Conservation (phyloP, 2,329 filamentous ascomycete species). For the Macroventuria anomochaeta region DNA sequence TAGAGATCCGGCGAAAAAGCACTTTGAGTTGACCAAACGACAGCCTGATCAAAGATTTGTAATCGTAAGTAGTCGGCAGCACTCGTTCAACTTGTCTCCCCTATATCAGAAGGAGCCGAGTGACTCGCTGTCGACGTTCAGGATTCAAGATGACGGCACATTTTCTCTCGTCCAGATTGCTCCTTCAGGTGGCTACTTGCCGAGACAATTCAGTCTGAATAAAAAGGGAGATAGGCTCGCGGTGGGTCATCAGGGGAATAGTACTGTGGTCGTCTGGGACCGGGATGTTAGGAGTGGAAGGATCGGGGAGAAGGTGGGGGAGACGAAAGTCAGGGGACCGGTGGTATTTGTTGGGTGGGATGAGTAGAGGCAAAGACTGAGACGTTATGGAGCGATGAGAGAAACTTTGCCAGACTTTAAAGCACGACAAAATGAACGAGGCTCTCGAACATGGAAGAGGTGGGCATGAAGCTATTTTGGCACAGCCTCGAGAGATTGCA, state of each 20-base stretch:
- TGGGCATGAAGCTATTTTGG: too few species aligned
- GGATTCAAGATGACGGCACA: slow-evolving; percentile 52
- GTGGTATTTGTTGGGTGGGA: slow-evolving; percentile 25
- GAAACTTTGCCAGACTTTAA: too few species aligned
- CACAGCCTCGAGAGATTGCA: too few species aligned
- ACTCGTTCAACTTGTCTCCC: slow-evolving; percentile 58
- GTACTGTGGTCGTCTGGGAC: slow-evolving; percentile 66
- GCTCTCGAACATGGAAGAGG: too few species aligned
- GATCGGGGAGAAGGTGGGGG: slow-evolving; percentile 45
- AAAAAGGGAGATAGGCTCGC: slow-evolving; percentile 67
- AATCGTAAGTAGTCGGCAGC: slow-evolving; percentile 70
- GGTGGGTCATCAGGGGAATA: slow-evolving; percentile 67
- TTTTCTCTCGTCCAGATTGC: slow-evolving; percentile 63
- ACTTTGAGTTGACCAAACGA: too few species aligned
- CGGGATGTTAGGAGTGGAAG: slow-evolving; percentile 65
- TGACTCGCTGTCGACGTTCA: slow-evolving; percentile 65
- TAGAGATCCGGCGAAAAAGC: too few species aligned
- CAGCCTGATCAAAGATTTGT: slow-evolving; percentile 61
- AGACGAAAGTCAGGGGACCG: slow-evolving; percentile 5
- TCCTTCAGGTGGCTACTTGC: slow-evolving; percentile 67
- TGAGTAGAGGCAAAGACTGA: slow-evolving; percentile 4
- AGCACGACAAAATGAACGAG: too few species aligned
- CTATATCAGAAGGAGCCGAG: slow-evolving; percentile 29
- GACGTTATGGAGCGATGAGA: too few species aligned
- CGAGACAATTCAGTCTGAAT: slow-evolving; percentile 72